Evolutionary conservation across 208 protist genomes (phyloP), one percentile per base, ranked within the genome.

Genomic region (Leishmania tarentolae): DNA sequence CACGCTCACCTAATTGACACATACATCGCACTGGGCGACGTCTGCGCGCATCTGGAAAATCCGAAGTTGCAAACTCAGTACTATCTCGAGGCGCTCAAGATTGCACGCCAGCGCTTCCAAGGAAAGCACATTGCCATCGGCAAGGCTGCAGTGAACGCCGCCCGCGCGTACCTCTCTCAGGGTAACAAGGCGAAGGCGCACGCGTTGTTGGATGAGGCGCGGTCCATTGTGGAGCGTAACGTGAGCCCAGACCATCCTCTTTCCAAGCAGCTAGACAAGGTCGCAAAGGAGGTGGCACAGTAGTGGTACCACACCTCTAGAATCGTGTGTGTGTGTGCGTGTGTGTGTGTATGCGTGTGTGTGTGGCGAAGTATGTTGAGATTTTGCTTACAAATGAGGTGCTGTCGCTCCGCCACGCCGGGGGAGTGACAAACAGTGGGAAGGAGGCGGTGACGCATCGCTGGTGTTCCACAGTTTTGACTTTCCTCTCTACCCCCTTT

Each of bases 1-100:
- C 95, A 95, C 81, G 86, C 87, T 24, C 79, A 91, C 53, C 88
- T 98, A 42, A 83, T 97, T 61, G 87, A 92, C 59, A 95, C 92
- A 4, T 95, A 94, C 76, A 90, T 89, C 52, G 88, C 88, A 19
- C 80, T 97, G 8, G 93, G 90, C 9, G 90, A 94, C 81, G 91
- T 91, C 24, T 95, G 86, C 82, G 87, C 81, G 37, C 57, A 89
- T n/a, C 83, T 97, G 47, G 88, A 82, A 47, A 89, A 96, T 46
- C 72, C 69, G n/a, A 87, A 92, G 52, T 66, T 70, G 40, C 87
- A 95, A 86, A 72, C 78, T n/a, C 86, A 90, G 47, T 93, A 86
- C 78, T 96, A 97, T 82, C 59, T 90, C 47, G 91, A 96, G 79
- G 92, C 94, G 40, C 85, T 91, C 72, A 86, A 87, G 53, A 66